Percentiles rank a stretch among this genome's conserved stretches.
phyloP scores from a whole-genome alignment of 129 eudicot species.

The Rutidosis leptorrhynchoides region DNA sequence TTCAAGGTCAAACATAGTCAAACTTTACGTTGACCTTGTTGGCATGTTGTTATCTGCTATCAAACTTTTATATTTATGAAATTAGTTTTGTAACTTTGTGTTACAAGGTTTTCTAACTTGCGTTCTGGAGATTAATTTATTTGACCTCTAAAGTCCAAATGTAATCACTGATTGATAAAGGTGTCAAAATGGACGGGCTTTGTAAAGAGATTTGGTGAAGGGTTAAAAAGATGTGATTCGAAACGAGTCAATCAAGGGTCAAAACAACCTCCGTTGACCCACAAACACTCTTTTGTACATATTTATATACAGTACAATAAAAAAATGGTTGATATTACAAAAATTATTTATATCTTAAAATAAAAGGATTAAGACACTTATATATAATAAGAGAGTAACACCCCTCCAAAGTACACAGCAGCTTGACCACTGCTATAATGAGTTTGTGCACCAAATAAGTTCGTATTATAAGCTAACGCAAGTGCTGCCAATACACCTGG shows the following conservation, averaged over 20 bases:
- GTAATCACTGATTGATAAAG: background rate
- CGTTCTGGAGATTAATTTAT: no score
- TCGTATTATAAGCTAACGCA: constrained; percentile 77
- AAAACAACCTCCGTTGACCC: background rate
- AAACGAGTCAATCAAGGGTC: background rate
- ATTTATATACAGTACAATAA: no score
- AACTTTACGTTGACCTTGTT: background rate
- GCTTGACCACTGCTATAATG: constrained; percentile 98
- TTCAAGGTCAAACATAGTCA: background rate
- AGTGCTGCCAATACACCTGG: no score
- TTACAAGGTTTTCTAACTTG: no score
- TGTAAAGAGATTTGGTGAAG: no score
- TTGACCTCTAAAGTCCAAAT: constrained; percentile 16
- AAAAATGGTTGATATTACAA: no score
- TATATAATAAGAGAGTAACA: constrained; percentile 7
- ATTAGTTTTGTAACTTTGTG: no score
- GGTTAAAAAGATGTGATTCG: background rate
- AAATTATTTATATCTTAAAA: no score
- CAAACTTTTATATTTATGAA: background rate
- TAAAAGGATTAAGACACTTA: no score
- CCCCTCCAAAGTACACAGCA: constrained; percentile 93
- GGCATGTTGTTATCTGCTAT: background rate
- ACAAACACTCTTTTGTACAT: no score
- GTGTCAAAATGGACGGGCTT: background rate
- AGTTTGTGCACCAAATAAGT: constrained; percentile 79